Percentiles rank a stretch among this genome's conserved stretches.
Conservation (phyloP, 352 stramenopile genomes). For the Globisporangium alternatum region DNA sequence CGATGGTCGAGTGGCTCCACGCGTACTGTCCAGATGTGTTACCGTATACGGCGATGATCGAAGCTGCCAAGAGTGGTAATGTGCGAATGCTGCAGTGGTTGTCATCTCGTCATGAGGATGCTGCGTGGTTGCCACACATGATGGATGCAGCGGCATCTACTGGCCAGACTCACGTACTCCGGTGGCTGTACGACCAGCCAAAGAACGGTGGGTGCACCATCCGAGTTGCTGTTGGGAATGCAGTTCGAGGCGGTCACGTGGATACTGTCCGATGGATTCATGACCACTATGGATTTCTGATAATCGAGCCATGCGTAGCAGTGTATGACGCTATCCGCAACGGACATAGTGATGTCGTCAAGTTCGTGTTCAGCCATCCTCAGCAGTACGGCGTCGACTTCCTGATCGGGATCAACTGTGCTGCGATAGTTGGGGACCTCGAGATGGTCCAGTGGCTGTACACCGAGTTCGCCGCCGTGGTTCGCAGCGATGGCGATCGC, state of each 20-base stretch:
- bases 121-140: neutral
- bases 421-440: neutral
- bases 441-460: constrained; percentile 8
- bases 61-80: neutral
- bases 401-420: neutral
- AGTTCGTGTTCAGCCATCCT: neutral
- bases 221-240: neutral
- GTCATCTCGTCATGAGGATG: neutral
- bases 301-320: too few species aligned
- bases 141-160: neutral
- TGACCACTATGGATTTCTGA: neutral
- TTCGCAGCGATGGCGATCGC: too few species aligned
- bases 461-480: too few species aligned
- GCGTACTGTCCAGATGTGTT: neutral
- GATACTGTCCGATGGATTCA: neutral
- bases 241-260: neutral
- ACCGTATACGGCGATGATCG: neutral
- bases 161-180: neutral
- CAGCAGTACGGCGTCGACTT: neutral
- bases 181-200: neutral
- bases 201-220: neutral
- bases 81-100: neutral
- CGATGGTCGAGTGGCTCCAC: constrained; percentile 5
- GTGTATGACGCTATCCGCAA: neutral
- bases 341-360: neutral